Evolutionary conservation across 2,329 filamentous ascomycete genomes (phyloP), one percentile per base, ranked within the genome.

Genomic region (Curvularia sp.): DNA sequence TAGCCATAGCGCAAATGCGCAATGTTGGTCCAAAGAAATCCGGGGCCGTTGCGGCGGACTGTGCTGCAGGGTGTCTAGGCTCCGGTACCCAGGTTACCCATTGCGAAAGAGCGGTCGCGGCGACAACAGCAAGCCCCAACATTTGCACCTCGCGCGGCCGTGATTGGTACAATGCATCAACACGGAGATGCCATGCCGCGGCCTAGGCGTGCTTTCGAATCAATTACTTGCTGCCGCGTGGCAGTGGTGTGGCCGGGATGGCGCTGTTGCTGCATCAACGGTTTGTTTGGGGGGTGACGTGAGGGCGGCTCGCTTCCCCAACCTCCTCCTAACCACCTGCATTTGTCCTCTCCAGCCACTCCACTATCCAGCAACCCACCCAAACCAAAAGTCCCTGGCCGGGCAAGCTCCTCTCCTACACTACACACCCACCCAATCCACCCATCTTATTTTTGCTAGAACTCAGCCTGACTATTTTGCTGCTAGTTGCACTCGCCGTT

Each of bases 281-380:
- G 55, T 50, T 57, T 64, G 60, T 62, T 66, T 66, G 55, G 60
- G 60, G 53, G 2, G 53, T 55, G 53, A 59, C 58, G 63, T 66
- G 59, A 59, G 50, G 55, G 53, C 31, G 54, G 50, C 53, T 48
- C 33, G 53, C 42, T 44, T 59, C 56, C 59, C 63, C 61, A 66
- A 57, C 63, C 63, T 62, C 62, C 39, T 61, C 57, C 52, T 52
- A 57, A 60, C 57, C 57, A 49, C 60, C 54, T 55, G 57, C 57
- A 59, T 59, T 59, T 58, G 53, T 52, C 28, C 49, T 22, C 33
- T 44, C 55, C 59, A 53, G 44, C 53, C 59, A 54, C 55, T 30
- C 44, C 28, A 28, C 48, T 50, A 49, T 38, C 55, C 53, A 42
- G 42, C 46, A 28, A 28, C 30, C n/a, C 46, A 58, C 58, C 24